Base-by-base conservation (phyloP, 1,139 yeast species). In the Candida dubliniensis region DNA sequence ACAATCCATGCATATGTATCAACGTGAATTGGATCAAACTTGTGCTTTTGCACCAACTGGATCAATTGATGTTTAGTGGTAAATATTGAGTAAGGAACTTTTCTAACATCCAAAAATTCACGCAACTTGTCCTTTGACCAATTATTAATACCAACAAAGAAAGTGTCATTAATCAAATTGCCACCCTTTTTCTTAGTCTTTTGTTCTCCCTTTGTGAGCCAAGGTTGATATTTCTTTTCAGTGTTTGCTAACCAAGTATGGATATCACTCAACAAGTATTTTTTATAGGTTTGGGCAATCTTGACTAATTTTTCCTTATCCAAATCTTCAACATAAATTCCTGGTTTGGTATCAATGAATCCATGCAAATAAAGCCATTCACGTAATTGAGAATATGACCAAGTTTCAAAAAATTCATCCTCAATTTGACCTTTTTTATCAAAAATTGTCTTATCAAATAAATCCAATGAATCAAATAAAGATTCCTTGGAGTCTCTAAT, bases 61-160 rank as follows among this genome's bases (percentile, higher is more conserved):
- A 76, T 60, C 52, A 82, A 66, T 46, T 79, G 71, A 27, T 67
- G 61, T 52, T 71, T 73, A 32, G 79, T 69, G 14, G 79, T 65
- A 43, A 73, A 66, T 30, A 66, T 63, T 18, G 83, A 77, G 41
- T 73, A 66, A 12, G 67, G 57, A 29, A 81, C 64, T 25, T 76
- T 77, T 50, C 87, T 76, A 7, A 78, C 69, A 40, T 70, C 71
- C 48, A 82, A 65, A 57, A 76, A 82, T 29, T 74, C 69, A 55
- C 67, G 71, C 48, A 82, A 69, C 44, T 78, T 67, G 26, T 67
- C 72, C 53, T 72, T 72, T 25, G 77, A 64, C 81, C 81, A 76
- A 25, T 59, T 59, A 39, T 75, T 76, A 39, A 76, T 61, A 27
- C 75, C 77, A 40, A 71, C 58, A 45, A 73, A 58, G 49, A 76